Conservation (phyloP, 306 rosid genomes). For the Trifolium fragiferum region DNA sequence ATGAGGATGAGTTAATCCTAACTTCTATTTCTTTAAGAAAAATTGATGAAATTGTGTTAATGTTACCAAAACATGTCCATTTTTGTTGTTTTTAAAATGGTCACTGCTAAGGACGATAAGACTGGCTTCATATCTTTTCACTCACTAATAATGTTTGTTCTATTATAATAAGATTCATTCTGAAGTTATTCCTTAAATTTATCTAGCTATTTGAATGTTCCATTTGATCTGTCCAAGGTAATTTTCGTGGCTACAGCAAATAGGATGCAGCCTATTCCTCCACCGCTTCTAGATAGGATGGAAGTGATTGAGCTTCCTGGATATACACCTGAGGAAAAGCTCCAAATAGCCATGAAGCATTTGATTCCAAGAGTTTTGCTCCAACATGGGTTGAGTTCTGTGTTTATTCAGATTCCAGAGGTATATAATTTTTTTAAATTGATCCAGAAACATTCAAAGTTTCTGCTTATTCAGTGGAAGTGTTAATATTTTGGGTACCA, state of each 20-base stretch:
- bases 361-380: constrained; percentile 96
- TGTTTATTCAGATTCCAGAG: constrained; percentile 94
- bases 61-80: constrained; percentile 18
- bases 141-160: constrained; percentile 14
- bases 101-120: constrained; percentile 12
- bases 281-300: constrained; percentile 95
- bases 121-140: not conserved
- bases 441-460: not conserved
- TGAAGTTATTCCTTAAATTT: constrained; percentile 63
- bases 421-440: constrained; percentile 42
- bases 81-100: constrained; percentile 1
- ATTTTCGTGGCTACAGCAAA: constrained; percentile 97
- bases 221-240: constrained; percentile 94
- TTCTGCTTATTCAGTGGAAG: constrained; percentile 28
- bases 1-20: constrained; percentile 29
- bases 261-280: constrained; percentile 91
- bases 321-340: constrained; percentile 95
- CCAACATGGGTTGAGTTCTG: constrained; percentile 87
- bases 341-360: constrained; percentile 88
- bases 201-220: constrained; percentile 92
- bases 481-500: constrained; percentile 27
- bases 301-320: constrained; percentile 99
- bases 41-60: constrained; percentile 1
- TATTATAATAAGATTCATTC: constrained; percentile 9
- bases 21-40: not conserved